Conservation (phyloP, 1,284 basidiomycete genomes). For the Pascua sp. region DNA sequence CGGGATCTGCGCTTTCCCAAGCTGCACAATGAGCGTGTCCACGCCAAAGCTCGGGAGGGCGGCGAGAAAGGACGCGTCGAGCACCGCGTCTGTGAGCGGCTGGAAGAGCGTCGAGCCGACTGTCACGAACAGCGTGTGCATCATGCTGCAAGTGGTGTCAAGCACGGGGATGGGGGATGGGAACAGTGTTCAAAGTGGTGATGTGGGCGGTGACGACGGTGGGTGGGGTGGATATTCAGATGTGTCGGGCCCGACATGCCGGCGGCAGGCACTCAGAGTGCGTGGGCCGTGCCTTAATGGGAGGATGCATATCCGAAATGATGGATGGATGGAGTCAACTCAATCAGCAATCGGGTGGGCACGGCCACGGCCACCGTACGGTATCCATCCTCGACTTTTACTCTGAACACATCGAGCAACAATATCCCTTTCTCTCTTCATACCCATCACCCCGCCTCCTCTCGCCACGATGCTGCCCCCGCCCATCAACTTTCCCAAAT, state of each 20-base stretch:
- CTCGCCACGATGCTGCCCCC: constrained; percentile 29
- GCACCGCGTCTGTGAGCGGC: constrained; percentile 62
- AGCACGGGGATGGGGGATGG: background rate
- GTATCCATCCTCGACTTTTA: background rate
- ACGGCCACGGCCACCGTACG: too few species aligned
- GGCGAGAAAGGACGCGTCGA: constrained; percentile 59
- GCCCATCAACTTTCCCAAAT: constrained; percentile 79
- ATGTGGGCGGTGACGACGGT: background rate
- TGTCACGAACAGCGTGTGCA: constrained; percentile 63
- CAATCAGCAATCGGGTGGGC: background rate
- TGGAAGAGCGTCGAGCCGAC: constrained; percentile 87
- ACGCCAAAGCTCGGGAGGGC: constrained; percentile 60
- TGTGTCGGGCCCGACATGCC: too few species aligned
- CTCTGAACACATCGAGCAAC: background rate
- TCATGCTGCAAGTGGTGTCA: background rate
- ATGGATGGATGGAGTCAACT: too few species aligned
- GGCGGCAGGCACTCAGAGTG: too few species aligned
- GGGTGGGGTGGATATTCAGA: background rate
- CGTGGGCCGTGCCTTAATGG: too few species aligned
- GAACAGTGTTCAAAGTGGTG: background rate
- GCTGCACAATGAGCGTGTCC: constrained; percentile 64
- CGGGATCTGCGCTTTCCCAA: constrained; percentile 56
- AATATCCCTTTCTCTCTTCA: background rate
- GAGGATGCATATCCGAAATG: too few species aligned
- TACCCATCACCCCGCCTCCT: too few species aligned